Conservation (phyloP, 2,329 filamentous ascomycete species). For the Colletotrichum shisoi region DNA sequence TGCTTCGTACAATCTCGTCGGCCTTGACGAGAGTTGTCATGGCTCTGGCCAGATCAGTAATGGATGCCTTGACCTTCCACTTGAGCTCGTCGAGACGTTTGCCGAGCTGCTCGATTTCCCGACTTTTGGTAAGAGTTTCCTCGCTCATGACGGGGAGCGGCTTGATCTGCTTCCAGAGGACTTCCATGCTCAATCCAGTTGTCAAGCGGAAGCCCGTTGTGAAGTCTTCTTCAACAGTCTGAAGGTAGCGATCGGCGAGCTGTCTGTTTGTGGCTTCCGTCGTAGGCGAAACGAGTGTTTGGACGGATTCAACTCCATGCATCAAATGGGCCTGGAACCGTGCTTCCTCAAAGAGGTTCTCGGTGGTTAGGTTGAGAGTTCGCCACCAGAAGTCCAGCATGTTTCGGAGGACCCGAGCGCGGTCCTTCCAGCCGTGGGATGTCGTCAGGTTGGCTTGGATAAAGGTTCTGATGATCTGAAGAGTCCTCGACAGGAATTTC, state of each 20-base stretch:
- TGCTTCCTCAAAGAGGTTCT: constrained; percentile 65
- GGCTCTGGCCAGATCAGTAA: constrained; percentile 62
- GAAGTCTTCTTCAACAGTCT: constrained; percentile 65
- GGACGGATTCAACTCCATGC: constrained; percentile 57
- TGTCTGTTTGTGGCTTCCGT: constrained; percentile 46
- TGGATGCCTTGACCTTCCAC: constrained; percentile 64
- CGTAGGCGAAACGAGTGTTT: constrained; percentile 44
- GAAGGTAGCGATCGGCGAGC: constrained; percentile 53
- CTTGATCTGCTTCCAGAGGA: constrained; percentile 76
- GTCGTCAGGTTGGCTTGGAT: constrained; percentile 48
- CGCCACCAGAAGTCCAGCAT: constrained; percentile 64
- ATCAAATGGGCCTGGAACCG: constrained; percentile 69
- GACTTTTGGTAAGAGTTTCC: constrained; percentile 55
- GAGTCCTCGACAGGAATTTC: constrained; percentile 57
- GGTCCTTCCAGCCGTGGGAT: constrained; percentile 47
- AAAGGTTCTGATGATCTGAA: constrained; percentile 55
- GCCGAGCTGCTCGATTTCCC: constrained; percentile 64
- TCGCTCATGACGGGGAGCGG: constrained; percentile 65
- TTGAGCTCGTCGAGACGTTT: constrained; percentile 67
- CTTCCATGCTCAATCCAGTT: constrained; percentile 81
- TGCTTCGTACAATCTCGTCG: constrained; percentile 63
- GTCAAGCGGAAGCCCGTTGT: constrained; percentile 73
- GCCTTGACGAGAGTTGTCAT: constrained; percentile 64
- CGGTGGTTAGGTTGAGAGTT: constrained; percentile 59
- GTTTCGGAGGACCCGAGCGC: constrained; percentile 48